These are phyloP conservation scores for Pythium diclinum DNA, from an alignment of 352 stramenopile genomes.

Conservation along the genomic window DNA sequence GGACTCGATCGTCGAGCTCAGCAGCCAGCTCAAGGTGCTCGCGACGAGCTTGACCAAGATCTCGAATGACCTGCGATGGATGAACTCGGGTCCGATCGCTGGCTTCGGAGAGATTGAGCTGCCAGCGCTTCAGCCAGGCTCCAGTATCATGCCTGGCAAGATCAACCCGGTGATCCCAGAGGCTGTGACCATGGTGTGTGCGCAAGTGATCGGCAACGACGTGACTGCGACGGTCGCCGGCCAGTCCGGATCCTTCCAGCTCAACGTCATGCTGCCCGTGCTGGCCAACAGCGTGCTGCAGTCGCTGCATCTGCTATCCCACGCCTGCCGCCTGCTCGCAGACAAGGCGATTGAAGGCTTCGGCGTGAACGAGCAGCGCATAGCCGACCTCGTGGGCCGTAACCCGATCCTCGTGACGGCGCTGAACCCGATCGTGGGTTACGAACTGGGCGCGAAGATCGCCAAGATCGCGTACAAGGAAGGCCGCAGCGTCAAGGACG, in stretches of 20 bases:
- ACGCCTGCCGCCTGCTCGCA: slow-evolving; percentile 39
- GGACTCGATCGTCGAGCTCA: slow-evolving; percentile 92
- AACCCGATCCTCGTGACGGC: slow-evolving; percentile 61
- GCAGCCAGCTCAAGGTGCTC: slow-evolving; percentile 89
- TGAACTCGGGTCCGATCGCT: slow-evolving; percentile 91
- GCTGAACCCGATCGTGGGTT: slow-evolving; percentile 55
- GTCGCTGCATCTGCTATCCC: slow-evolving; percentile 40
- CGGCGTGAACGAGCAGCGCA: slow-evolving; percentile 37
- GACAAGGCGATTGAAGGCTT: slow-evolving; percentile 49
- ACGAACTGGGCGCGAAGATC: slow-evolving; percentile 55
- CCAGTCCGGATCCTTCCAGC: slow-evolving; percentile 49
- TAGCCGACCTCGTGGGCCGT: slow-evolving; percentile 46
- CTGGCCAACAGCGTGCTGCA: slow-evolving; percentile 49
- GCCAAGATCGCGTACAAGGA: slow-evolving; percentile 62
- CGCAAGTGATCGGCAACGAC: slow-evolving; percentile 59
- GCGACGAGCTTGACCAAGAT: slow-evolving; percentile 94
- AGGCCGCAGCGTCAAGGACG: slow-evolving; percentile 46
- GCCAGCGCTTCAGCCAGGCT: slow-evolving; percentile 91
- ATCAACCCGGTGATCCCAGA: slow-evolving; percentile 89
- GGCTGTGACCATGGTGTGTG: slow-evolving; percentile 53
- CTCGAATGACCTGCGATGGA: slow-evolving; percentile 91
- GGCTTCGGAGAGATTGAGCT: slow-evolving; percentile 91
- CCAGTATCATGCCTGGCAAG: slow-evolving; percentile 97
- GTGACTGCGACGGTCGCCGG: slow-evolving; percentile 48
- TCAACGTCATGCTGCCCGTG: slow-evolving; percentile 63